Evolutionary conservation across 2,329 filamentous ascomycete genomes (phyloP), one percentile per base, ranked within the genome.

Genomic region (Trichoderma sp.): DNA sequence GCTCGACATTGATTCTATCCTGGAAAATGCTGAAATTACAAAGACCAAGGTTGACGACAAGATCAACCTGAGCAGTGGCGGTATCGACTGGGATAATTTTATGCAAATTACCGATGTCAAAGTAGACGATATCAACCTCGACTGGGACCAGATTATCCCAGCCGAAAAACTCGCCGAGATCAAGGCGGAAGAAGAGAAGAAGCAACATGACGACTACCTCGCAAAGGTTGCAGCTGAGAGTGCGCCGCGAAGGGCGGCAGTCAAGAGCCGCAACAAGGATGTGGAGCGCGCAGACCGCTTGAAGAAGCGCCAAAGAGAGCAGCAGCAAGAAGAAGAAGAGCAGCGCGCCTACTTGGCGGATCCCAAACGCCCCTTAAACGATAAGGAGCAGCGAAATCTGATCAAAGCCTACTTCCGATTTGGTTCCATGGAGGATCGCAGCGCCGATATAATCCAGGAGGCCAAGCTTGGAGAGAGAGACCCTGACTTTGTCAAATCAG

Each of bases 141-240:
- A 97, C 79, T 99, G 97, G 97, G 97, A 99, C 80, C 94, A 98
- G 79, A 99, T 99, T 80, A 98, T 99, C 79, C 97, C 97, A 0
- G 95, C 95, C 76, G 95, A 98, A 8, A 92, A 98, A 80, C 89
- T 99, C 21, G 95, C 95, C 18, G 92, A 92, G 76, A 93, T 98
- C 84, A 98, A 97, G 83, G 92, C 92, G 0, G 94, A 97, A 68
- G 96, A 98, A 80, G 94, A 97, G 79, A 92, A 93, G 83, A 93
- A 93, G 81, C 91, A 94, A 74, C 91, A 98, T 74, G 94, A 95
- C 16, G 91, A 93, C 64, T 97, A 97, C 78, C 90, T 98, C 1
- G 93, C 92, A 31, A 92, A 93, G 80, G 90, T 97, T 64, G 91
- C 97, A 74, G 95, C 97, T 78, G 93, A 97, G 81, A 98, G 93